Evolutionary conservation across 805 yeast species (phyloP), one percentile per base, ranked within the genome.

Genomic region (Spathaspora gorwiae): DNA sequence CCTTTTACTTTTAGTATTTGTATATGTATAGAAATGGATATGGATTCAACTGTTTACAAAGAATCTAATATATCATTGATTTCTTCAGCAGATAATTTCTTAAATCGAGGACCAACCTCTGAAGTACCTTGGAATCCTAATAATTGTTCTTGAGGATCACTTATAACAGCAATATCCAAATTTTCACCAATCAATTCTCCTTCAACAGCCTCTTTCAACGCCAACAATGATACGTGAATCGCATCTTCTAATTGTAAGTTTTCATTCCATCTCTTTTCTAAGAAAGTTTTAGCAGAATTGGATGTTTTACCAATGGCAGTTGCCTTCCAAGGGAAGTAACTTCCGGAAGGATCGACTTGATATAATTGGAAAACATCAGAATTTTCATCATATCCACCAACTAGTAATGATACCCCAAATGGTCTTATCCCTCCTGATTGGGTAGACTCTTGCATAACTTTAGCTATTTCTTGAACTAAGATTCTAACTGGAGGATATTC

Each of bases 351-450:
- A 70, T 94, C 99, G 40, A 94, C 95, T 69, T 94, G 99, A 66
- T 94, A 94, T 48, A 94, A 75, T 61, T 87, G 87, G 66, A 79
- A 90, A 32, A 54, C 54, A 27, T 82, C 82, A 12, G 79, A 75
- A 55, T 77, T 81, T 33, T 84, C 89, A 62, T 94, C 98, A 62
- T 88, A 79, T 19, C 99, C 99, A 8, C 97, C 99, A 14, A 94
- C 90, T 46, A 94, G 73, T 46, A 94, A 72, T 9, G 97, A 88
- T 19, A 95, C 97, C 49, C 99, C 99, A 64, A 83, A 94, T n/a
- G 99, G 99, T 63, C 99, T 81, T 51, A 94, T 96, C 68, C 99
- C 99, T 42, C 97, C 99, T 43, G 90, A 83, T 64, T 94, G 99
- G 1, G 98, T 94, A n/a, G 96, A 90, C 65, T 92, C 97, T 67